A percentile compares a stretch with the other conserved stretches of the same genome.
Evolutionary conservation across 495 filamentous ascomycete genomes (phyloP).

Genomic region (Penicillium cosmopolitanum): DNA sequence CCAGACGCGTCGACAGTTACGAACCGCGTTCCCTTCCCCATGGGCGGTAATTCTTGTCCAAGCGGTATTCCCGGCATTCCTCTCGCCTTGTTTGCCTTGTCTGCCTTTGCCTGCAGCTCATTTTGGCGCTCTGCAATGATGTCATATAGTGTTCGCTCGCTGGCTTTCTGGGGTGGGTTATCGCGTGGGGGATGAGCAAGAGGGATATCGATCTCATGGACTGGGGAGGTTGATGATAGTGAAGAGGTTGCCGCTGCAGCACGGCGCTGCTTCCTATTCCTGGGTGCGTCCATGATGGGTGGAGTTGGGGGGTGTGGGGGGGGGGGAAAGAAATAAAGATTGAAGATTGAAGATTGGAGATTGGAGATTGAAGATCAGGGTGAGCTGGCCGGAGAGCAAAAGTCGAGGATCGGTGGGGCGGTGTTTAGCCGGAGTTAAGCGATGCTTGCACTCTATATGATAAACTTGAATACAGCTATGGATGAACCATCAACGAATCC

Average conservation of each 20-base stretch:
- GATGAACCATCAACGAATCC: too few relatives aligned
- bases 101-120: constrained; percentile 30
- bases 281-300: constrained; percentile 35
- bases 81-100: constrained; percentile 7
- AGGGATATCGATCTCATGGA: constrained; percentile 41
- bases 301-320: neutral
- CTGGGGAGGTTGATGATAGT: neutral
- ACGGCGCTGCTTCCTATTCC: constrained; percentile 56
- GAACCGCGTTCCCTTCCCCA: constrained; percentile 36
- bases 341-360: neutral
- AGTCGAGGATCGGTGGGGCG: constrained; percentile 17
- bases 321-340: neutral
- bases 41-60: constrained; percentile 10
- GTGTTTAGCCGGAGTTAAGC: constrained; percentile 22
- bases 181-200: constrained; percentile 40
- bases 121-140: constrained; percentile 53
- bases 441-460: neutral
- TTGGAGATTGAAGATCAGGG: constrained; percentile 2
- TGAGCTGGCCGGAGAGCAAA: constrained; percentile 21
- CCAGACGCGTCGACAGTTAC: constrained; percentile 44
- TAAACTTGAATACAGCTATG: too few relatives aligned
- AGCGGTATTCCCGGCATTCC: constrained; percentile 2
- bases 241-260: constrained; percentile 34
- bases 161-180: constrained; percentile 30
- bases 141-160: constrained; percentile 52